Percentiles rank a stretch among this genome's conserved stretches.
Evolutionary conservation across 108 stramenopile genomes (phyloP).

Genomic region (Asterionellopsis glacialis): DNA sequence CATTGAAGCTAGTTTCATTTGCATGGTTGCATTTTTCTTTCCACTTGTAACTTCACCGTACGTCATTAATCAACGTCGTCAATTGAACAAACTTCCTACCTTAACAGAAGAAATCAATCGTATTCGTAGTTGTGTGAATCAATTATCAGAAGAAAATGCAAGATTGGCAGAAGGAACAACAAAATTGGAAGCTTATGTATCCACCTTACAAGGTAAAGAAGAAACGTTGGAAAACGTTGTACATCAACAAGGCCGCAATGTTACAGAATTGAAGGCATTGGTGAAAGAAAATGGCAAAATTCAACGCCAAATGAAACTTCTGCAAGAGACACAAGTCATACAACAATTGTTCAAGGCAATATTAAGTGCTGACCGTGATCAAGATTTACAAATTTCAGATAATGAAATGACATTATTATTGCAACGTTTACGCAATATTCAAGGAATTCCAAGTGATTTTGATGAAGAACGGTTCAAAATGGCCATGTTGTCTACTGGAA

Average conservation of each 20-base stretch:
- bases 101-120: constrained; percentile 18
- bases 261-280: constrained; percentile 17
- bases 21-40: constrained; percentile 24
- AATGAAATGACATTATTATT: neutral
- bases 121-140: constrained; percentile 14
- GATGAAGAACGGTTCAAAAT: too few species aligned
- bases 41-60: constrained; percentile 26
- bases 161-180: constrained; percentile 11
- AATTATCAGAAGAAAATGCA: constrained; percentile 11
- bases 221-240: constrained; percentile 20
- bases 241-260: constrained; percentile 14
- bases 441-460: neutral
- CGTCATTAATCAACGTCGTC: constrained; percentile 18
- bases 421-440: neutral
- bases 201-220: constrained; percentile 20
- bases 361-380: neutral
- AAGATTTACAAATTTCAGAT: neutral
- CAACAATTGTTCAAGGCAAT: neutral
- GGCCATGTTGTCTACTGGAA: too few species aligned
- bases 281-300: constrained; percentile 24
- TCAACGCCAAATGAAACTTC: constrained; percentile 20
- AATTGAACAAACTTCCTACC: constrained; percentile 24
- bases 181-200: constrained; percentile 21
- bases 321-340: neutral
- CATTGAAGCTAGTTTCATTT: constrained; percentile 19